Evolutionary conservation across 2,329 filamentous ascomycete genomes (phyloP).

Genomic region (Tolypocladium pustulatum): DNA sequence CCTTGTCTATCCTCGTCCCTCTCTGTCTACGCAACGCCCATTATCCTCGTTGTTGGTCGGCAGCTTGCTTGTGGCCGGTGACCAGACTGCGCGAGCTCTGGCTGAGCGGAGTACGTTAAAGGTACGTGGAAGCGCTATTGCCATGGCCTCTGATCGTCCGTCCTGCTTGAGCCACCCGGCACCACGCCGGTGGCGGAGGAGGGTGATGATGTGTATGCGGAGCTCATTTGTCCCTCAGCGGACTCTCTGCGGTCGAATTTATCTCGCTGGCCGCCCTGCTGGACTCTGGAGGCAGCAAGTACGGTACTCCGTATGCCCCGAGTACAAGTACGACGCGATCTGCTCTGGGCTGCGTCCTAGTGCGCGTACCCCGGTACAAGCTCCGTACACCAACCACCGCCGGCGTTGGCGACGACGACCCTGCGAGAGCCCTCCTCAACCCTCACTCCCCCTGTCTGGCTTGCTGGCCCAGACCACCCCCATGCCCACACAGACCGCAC

Average conservation of each 20-base stretch:
- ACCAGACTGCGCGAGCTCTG: background rate
- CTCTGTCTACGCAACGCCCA: background rate
- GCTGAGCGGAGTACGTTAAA: background rate
- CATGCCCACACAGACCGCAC: constrained; percentile 18
- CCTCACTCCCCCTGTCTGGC: constrained; percentile 1
- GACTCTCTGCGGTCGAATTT: background rate
- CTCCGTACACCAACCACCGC: background rate
- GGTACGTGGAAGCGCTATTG: background rate
- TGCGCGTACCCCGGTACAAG: background rate
- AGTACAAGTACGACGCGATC: background rate
- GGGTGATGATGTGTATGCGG: background rate
- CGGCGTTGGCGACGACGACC: background rate
- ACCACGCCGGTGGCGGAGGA: background rate
- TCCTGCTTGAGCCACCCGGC: background rate
- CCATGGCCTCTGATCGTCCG: background rate
- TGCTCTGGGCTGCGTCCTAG: background rate
- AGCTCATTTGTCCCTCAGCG: background rate
- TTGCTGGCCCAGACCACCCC: constrained; percentile 5
- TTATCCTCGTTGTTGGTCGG: background rate
- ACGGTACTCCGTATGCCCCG: background rate
- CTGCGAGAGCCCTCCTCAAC: background rate
- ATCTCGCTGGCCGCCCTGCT: background rate
- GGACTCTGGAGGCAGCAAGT: background rate
- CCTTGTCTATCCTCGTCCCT: background rate
- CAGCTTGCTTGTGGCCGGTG: background rate